Evolutionary conservation across 495 filamentous ascomycete genomes (phyloP).

Genomic region (Xylaria longipes): DNA sequence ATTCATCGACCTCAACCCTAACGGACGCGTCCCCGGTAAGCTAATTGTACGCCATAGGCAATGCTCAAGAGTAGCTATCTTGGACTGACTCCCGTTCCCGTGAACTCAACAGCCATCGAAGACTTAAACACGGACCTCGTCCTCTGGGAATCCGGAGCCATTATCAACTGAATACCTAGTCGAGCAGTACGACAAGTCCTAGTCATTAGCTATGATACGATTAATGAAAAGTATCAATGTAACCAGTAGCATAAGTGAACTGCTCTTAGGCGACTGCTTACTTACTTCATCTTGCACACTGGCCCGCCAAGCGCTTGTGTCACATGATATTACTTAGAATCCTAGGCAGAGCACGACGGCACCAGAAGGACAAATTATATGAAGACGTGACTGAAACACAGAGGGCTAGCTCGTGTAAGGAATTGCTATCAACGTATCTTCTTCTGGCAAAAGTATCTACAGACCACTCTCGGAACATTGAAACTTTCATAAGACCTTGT

Average conservation of each 20-base stretch:
- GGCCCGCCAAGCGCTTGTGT: too few species aligned
- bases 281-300: too few species aligned
- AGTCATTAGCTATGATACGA: conserved; percentile 54
- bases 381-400: neutral
- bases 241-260: conserved; percentile 10
- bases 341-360: neutral
- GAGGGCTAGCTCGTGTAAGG: neutral
- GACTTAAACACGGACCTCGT: conserved; percentile 66
- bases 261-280: neutral
- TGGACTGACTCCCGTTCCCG: neutral
- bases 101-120: conserved; percentile 47
- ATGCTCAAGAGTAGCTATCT: too few species aligned
- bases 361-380: neutral
- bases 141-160: conserved; percentile 69
- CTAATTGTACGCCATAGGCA: neutral
- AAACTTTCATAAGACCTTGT: neutral
- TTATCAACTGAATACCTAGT: conserved; percentile 67
- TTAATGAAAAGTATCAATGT: neutral
- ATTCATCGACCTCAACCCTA: conserved; percentile 9
- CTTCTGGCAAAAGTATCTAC: neutral
- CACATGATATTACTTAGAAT: too few species aligned
- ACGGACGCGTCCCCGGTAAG: conserved; percentile 9
- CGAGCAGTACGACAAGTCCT: conserved; percentile 64
- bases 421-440: neutral
- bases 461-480: neutral